Evolutionary conservation across 2,329 filamentous ascomycete species (phyloP), one percentile per base, ranked within the genome.

Genomic region (Trichoderma gracile): DNA sequence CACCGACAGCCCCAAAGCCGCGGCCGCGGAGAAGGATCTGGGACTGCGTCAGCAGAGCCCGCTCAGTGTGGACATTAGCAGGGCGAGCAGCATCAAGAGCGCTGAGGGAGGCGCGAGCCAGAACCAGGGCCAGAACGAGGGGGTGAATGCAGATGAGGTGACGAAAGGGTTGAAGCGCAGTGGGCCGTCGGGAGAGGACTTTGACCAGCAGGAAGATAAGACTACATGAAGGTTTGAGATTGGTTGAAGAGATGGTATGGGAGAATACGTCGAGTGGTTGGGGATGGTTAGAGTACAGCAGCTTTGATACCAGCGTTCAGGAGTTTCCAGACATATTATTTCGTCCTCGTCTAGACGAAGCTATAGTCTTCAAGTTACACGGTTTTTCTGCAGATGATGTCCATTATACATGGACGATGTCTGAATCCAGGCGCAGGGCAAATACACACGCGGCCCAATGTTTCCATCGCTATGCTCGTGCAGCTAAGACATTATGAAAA

Each of bases 1-100:
- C 1, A 80, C 74, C 0, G 78, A 82, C 49, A 71, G 72, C 4
- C 78, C 79, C 49, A 79, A 80, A 19, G 80, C 82, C n/a, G 64
- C 68, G 0, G 67, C 61, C 7, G 77, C 81, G 14, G 81, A 84
- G 66, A 91, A 87, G 72, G 84, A 87, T 54, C 78, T 96, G 1
- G 92, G 92, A 0, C 72, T 95, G 56, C 79, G 90, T 30, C 84
- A 82, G 5, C 84, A 87, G 65, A 89, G 84, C 7, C 85, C 88
- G 0, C 83, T 82, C 1, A 92, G 89, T 68, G 84, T 82, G 1
- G 82, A 86, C 61, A 81, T 92, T 17, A 93, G 90, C 73, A 84
- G 87, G 67, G 89, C 91, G 1, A 93, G 87, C 70, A 94, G 90
- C 71, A 76, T 91, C 21, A 81, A 78, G 71, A 84, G 79, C 63